Base-by-base conservation (phyloP, 2,329 filamentous ascomycete genomes). In the Colletotrichum filicis region DNA sequence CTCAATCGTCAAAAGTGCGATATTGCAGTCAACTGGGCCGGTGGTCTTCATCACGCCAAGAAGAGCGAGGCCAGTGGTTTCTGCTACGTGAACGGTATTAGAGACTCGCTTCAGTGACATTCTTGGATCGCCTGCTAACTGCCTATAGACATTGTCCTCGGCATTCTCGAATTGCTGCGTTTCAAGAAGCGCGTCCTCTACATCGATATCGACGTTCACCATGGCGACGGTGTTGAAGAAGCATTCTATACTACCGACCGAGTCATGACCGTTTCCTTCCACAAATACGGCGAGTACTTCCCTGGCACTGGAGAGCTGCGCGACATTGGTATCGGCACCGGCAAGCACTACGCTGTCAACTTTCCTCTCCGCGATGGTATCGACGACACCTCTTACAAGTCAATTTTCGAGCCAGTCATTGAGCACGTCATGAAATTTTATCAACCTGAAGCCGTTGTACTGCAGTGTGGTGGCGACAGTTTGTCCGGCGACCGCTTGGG, bases 1-100 rank as follows among this genome's bases (percentile, higher is more conserved):
- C 89, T 99, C 24, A 95, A 96, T 79, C 94, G 95, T 75, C 90
- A 94, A 76, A 97, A 98, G 83, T 97, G 95, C 80, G 95, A 98
- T 82, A 98, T 99, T 79, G 97, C 97, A 24, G 94, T 99, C 82
- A 98, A 98, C 83, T 99, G 97, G 97, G 97, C 95, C 57, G 97
- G 97, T 64, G 97, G 97, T 30, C 90, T 99, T 60, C 97, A 99
- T 83, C 97, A 99, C 82, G 97, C 97, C 56, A 98, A 98, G 84
- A 98, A 98, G 85, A 94, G 93, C 76, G 95, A 98, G 85, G 97
- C 97, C 73, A 96, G 93, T 78, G 97, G 97, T 46, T 99, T 99
- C 86, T 99, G 97, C 87, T 99, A 99, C 82, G 94, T 98, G 78
- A 99, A 99, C 82, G 96, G 94, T 90, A 91, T 11, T 4, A 16